phyloP scores from a whole-genome alignment of 345 rosid genomes.

The Hevea brasiliensis region DNA sequence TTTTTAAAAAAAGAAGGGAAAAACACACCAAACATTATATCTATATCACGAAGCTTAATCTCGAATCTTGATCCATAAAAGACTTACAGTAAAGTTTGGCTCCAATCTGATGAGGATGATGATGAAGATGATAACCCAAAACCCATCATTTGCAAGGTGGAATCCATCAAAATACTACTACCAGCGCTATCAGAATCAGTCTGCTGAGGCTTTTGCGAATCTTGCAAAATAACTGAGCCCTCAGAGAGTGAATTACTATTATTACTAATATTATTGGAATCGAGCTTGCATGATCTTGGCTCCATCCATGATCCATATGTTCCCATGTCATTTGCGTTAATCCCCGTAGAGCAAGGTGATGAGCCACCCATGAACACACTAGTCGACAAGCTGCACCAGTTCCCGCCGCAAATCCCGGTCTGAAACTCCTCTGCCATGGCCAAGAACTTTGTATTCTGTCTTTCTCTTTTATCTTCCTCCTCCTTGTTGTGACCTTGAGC shows the following conservation, averaged over 20 bases:
- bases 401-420: constrained; percentile 53
- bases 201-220: constrained; percentile 23
- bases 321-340: constrained; percentile 17
- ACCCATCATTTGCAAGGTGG: constrained; percentile 45
- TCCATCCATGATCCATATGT: constrained; percentile 27
- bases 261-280: constrained; percentile 9
- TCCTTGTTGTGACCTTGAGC: neutral
- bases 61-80: neutral
- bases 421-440: constrained; percentile 76
- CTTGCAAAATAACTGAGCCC: constrained; percentile 27
- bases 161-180: constrained; percentile 42
- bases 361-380: constrained; percentile 38
- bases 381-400: constrained; percentile 60
- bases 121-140: constrained; percentile 35
- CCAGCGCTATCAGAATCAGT: constrained; percentile 39
- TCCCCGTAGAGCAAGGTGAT: constrained; percentile 40
- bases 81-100: constrained; percentile 53
- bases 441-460: neutral
- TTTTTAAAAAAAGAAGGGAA: too few relatives aligned
- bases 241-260: constrained; percentile 14
- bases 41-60: too few relatives aligned
- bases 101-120: constrained; percentile 41
- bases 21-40: too few relatives aligned
- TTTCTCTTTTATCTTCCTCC: neutral
- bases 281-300: constrained; percentile 31